phyloP scores from a whole-genome alignment of 1,139 yeast species.

The Hemisphaericaspora xylanilytica region DNA sequence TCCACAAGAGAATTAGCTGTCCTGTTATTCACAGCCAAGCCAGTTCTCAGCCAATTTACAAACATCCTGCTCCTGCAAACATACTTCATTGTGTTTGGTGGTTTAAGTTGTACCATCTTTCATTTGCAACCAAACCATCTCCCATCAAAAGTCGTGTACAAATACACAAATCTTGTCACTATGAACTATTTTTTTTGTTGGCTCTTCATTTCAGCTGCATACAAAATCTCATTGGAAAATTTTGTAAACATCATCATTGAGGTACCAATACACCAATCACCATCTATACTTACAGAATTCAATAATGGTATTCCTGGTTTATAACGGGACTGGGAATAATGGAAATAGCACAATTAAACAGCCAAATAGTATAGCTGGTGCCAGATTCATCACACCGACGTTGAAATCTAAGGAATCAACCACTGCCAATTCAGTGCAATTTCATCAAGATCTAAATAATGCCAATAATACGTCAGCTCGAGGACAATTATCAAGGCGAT shows the following conservation, averaged over 20 bases:
- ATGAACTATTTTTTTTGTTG: no score
- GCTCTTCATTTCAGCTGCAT: background rate
- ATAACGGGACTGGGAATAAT: constrained; percentile 3
- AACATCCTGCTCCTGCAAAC: no score
- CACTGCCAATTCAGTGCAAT: constrained; percentile 32
- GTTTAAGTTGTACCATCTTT: no score
- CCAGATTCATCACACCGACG: constrained; percentile 37
- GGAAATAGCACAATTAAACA: constrained; percentile 2
- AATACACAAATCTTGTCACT: no score
- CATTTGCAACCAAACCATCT: background rate
- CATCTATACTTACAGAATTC: background rate
- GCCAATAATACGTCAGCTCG: constrained; percentile 21
- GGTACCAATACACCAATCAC: background rate
- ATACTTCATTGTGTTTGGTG: background rate
- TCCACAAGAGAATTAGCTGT: no score
- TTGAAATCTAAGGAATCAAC: constrained; percentile 30
- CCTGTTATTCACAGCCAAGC: no score
- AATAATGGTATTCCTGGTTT: constrained; percentile 5
- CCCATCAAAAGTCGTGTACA: background rate
- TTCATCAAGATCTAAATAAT: constrained; percentile 32
- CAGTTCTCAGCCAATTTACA: no score
- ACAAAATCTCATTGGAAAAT: background rate
- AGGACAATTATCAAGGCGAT: constrained; percentile 30
- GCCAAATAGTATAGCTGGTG: constrained; percentile 5
- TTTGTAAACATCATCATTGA: constrained; percentile 3